Conservation (phyloP, 495 filamentous ascomycete species). For the Aspergillus leporis region DNA sequence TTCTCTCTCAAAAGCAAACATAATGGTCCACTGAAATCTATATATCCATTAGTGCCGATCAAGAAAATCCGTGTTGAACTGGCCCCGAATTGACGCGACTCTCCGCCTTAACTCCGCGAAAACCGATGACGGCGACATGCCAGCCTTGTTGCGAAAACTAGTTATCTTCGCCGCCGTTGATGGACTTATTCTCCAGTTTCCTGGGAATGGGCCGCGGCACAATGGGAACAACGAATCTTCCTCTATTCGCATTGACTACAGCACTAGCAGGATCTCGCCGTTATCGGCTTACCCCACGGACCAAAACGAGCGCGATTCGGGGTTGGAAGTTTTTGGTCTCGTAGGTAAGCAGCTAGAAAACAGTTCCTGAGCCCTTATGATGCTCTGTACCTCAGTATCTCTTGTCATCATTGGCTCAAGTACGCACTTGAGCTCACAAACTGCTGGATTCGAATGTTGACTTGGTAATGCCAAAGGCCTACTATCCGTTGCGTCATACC, state of each 20-base stretch:
- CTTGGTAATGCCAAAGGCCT: constrained; percentile 52
- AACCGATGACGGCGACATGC: constrained; percentile 52
- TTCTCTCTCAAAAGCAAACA: too few species aligned
- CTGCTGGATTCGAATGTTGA: constrained; percentile 1
- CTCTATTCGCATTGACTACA: constrained; percentile 72
- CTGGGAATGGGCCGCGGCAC: constrained; percentile 48
- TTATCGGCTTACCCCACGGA: constrained; percentile 40
- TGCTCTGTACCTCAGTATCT: not conserved
- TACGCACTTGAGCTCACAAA: not conserved
- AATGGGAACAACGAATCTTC: constrained; percentile 39
- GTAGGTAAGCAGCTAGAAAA: constrained; percentile 60
- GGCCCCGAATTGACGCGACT: not conserved
- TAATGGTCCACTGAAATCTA: too few species aligned
- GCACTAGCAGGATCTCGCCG: constrained; percentile 57
- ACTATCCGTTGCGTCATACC: constrained; percentile 68
- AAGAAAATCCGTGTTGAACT: too few species aligned
- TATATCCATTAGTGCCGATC: too few species aligned
- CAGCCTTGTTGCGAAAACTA: constrained; percentile 74
- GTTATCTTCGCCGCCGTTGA: constrained; percentile 81
- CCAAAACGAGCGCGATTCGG: constrained; percentile 33
- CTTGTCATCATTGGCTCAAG: not conserved
- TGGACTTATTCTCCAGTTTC: constrained; percentile 80
- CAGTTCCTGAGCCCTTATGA: not conserved
- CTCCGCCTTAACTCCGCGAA: constrained; percentile 13
- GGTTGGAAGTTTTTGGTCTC: constrained; percentile 79